These are phyloP conservation scores for Crucihimalaya himalaica DNA, from an alignment of 345 rosid genomes.

Conservation along the genomic window DNA sequence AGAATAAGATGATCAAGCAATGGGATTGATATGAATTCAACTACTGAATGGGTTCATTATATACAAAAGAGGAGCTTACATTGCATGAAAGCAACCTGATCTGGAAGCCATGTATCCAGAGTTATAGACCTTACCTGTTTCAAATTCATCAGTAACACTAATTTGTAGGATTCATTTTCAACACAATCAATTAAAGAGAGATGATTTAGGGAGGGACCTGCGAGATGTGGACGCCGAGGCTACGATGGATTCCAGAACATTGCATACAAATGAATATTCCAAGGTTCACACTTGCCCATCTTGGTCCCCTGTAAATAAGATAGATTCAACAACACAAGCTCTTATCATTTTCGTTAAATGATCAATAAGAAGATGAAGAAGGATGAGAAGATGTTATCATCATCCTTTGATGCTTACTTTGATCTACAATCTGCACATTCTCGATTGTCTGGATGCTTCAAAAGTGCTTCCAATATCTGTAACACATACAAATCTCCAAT, in stretches of 20 bases:
- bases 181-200: not conserved
- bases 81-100: constrained; percentile 79
- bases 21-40: not conserved
- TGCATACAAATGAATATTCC: constrained; percentile 98
- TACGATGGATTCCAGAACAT: constrained; percentile 89
- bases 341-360: not conserved
- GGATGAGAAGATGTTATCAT: not conserved
- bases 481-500: constrained; percentile 10
- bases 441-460: constrained; percentile 80
- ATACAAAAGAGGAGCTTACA: constrained; percentile 50
- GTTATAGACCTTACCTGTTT: constrained; percentile 89
- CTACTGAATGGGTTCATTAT: constrained; percentile 6
- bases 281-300: constrained; percentile 98
- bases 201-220: constrained; percentile 49
- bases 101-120: constrained; percentile 98
- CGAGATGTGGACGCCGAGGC: constrained; percentile 96
- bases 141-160: not conserved
- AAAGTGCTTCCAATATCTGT: constrained; percentile 84
- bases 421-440: constrained; percentile 98
- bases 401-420: constrained; percentile 54
- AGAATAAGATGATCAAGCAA: constrained; percentile 5
- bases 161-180: not conserved
- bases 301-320: constrained; percentile 63
- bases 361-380: not conserved
- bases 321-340: constrained; percentile 22